Base-by-base conservation (phyloP, 2,329 filamentous ascomycete species). In the Cordyceps cicadae region DNA sequence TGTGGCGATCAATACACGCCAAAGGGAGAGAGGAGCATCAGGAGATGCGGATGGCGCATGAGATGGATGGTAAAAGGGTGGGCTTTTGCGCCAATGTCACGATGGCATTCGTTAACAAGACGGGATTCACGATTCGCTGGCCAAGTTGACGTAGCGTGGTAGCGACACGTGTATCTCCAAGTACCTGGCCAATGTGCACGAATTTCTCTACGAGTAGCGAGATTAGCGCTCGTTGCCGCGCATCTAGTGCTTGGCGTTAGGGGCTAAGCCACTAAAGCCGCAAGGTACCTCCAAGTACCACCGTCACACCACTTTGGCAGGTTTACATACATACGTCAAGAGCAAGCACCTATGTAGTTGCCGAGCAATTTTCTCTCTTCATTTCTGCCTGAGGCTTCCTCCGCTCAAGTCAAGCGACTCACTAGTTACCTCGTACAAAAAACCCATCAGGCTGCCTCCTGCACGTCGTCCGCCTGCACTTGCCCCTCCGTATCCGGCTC, bases 131-230 rank as follows among this genome's bases (percentile, higher is more conserved):
- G 24, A 24, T 24, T 24, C 24, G 24, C 7, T 19, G 24, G 17
- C 17, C 45, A 7, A 48, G 26, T 46, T 46, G 49, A 58, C 41
- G 58, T 48, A 54, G 59, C 51, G 54, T 60, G 26, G 26, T 29
- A 29, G 26, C 32, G 34, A 11, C 34, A 37, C 34, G 34, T 37
- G 34, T 37, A 37, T 14, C 34, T 37, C 34, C 43, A 45, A 52
- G 9, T 34, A 8, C 14, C 34, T n/a, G n/a, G n/a, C n/a, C 12
- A 12, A 12, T 37, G 34, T 37, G 34, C 34, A 14, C 34, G 11
- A 14, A 37, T 11, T 3, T 37, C 12, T 37, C 34, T 37, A 12
- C 34, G 9, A 2, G 8, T 37, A 37, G 34, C 34, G 34, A 11
- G 11, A 12, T 37, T 37, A 37, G 34, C 34, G 34, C 6, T 37